Conservation (phyloP, 1,139 yeast genomes). For the Lodderomyces jiufengensis region DNA sequence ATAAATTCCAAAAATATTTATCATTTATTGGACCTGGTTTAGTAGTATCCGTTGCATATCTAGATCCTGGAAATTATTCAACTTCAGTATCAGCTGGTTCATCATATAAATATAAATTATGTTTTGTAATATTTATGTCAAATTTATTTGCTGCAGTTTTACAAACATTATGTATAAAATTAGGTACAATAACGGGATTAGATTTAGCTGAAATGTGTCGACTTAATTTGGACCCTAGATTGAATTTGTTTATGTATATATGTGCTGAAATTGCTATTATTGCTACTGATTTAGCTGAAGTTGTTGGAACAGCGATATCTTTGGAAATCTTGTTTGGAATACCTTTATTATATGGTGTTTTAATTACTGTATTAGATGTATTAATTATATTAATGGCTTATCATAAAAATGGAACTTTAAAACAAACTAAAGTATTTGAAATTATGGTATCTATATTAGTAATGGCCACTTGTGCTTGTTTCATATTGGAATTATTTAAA, state of each 20-base stretch:
- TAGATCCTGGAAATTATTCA: constrained; percentile 82
- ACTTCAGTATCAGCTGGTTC: constrained; percentile 82
- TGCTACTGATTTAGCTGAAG: constrained; percentile 81
- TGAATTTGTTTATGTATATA: constrained; percentile 55
- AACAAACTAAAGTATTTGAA: constrained; percentile 64
- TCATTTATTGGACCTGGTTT: constrained; percentile 78
- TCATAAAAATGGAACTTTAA: constrained; percentile 67
- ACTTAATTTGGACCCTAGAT: constrained; percentile 52
- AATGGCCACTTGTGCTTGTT: constrained; percentile 62
- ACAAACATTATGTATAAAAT: constrained; percentile 67
- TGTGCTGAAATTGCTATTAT: constrained; percentile 74
- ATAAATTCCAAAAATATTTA: constrained; percentile 42
- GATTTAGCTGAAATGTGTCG: constrained; percentile 78
- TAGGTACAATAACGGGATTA: constrained; percentile 76
- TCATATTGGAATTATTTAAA: constrained; percentile 57
- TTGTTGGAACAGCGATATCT: constrained; percentile 77
- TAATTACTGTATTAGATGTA: constrained; percentile 71
- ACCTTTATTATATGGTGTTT: constrained; percentile 64
- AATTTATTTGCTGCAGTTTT: constrained; percentile 69
- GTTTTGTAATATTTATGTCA: constrained; percentile 61
- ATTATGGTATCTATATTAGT: constrained; percentile 61
- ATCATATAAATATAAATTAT: constrained; percentile 58
- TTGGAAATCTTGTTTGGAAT: constrained; percentile 64
- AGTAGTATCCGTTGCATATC: constrained; percentile 72
- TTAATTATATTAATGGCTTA: constrained; percentile 65